These are phyloP conservation scores for Phyllosticta paracitricarpa DNA, from an alignment of 2,329 filamentous ascomycete genomes.

Conservation along the genomic window DNA sequence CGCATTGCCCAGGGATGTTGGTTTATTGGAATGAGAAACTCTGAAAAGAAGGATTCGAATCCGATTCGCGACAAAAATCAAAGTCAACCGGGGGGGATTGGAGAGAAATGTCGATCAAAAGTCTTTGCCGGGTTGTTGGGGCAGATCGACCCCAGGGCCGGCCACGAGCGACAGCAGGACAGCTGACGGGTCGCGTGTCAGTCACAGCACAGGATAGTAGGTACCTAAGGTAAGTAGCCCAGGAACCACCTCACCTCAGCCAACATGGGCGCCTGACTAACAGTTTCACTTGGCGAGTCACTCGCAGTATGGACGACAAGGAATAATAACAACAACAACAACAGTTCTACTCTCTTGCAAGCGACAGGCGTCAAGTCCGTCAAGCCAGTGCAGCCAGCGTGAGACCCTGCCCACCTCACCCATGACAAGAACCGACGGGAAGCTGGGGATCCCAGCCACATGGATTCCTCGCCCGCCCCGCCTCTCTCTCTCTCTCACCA, in stretches of 20 bases:
- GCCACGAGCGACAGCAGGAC: background rate
- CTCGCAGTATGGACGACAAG: background rate
- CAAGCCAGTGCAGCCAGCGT: no score
- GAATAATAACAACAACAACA: background rate
- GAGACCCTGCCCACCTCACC: no score
- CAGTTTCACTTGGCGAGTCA: no score
- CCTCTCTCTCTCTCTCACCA: background rate
- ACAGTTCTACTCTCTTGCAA: background rate
- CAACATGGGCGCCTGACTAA: background rate
- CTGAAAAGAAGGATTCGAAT: background rate
- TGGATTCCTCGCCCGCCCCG: background rate
- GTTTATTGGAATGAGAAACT: background rate
- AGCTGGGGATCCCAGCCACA: background rate
- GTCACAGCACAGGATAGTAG: no score
- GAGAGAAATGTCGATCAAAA: background rate
- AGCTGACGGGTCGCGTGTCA: background rate
- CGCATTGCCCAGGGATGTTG: background rate
- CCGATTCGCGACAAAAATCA: background rate
- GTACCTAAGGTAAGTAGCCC: no score
- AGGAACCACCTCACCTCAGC: background rate
- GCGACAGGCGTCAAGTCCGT: no score
- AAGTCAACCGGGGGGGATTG: background rate
- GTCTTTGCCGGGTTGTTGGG: background rate
- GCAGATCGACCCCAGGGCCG: background rate
- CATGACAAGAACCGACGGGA: no score